Evolutionary conservation across 2,329 filamentous ascomycete genomes (phyloP).

Genomic region (Nectriaceae sp.): DNA sequence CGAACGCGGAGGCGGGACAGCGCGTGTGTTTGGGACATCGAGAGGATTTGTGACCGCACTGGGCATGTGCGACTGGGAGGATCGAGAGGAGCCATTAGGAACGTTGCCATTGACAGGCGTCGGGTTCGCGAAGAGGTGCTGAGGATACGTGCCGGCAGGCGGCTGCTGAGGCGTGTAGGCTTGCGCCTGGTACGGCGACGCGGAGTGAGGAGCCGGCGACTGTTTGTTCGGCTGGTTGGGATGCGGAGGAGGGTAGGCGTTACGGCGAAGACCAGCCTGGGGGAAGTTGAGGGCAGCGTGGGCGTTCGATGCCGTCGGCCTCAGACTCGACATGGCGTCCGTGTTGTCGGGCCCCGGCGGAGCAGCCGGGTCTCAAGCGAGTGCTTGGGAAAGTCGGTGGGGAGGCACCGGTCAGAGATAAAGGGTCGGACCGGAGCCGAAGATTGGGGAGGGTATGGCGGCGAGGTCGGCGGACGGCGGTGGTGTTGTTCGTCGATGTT

Average conservation of each 20-base stretch:
- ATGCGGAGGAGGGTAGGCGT: constrained; percentile 48
- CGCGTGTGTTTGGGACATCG: constrained; percentile 46
- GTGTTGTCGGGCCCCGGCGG: constrained; percentile 24
- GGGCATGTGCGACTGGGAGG: constrained; percentile 48
- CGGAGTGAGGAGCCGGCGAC: constrained; percentile 55
- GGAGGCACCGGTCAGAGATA: no score
- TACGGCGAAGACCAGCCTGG: constrained; percentile 52
- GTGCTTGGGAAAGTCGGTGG: constrained; percentile 13
- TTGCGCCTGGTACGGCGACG: constrained; percentile 56
- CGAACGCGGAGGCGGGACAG: constrained; percentile 43
- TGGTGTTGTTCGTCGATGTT: constrained; percentile 15
- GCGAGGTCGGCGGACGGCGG: constrained; percentile 4
- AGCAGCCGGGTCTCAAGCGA: constrained; percentile 20
- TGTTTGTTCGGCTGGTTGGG: constrained; percentile 56
- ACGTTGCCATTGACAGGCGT: constrained; percentile 50
- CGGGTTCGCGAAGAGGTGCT: constrained; percentile 54
- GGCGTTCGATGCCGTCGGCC: constrained; percentile 51
- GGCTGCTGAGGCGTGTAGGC: constrained; percentile 56
- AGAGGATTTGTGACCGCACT: constrained; percentile 52
- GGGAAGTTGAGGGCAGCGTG: constrained; percentile 56
- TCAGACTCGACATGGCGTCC: constrained; percentile 51
- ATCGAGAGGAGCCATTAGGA: constrained; percentile 48
- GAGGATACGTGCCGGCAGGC: constrained; percentile 48
- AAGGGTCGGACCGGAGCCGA: no score
- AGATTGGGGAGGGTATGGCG: constrained; percentile 8